Conservation (phyloP, 164 flowering plant species). For the Macadamia tetraphylla region DNA sequence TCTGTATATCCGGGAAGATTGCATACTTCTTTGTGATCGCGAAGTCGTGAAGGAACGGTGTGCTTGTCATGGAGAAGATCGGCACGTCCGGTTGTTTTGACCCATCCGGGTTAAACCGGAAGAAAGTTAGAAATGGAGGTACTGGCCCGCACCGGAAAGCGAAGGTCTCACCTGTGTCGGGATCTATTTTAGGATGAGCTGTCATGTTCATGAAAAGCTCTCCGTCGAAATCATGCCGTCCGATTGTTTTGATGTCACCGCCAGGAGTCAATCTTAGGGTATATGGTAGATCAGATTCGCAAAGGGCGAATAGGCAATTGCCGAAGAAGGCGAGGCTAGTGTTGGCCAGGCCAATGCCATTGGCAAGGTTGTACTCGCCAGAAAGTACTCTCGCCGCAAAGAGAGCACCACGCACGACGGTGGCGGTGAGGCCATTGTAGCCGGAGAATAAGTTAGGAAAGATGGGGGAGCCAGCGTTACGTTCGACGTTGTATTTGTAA, state of each 20-base stretch:
- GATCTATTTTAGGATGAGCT: slow-evolving; percentile 76
- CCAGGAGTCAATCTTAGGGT: slow-evolving; percentile 29
- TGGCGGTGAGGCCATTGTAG: slow-evolving; percentile 44
- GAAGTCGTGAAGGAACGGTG: slow-evolving; percentile 73
- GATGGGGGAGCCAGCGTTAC: slow-evolving; percentile 34
- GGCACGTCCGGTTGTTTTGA: slow-evolving; percentile 54
- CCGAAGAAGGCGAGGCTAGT: slow-evolving; percentile 61
- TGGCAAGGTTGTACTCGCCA: slow-evolving; percentile 45
- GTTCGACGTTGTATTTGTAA: slow-evolving; percentile 50
- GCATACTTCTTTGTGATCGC: slow-evolving; percentile 64
- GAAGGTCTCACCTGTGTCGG: slow-evolving; percentile 56
- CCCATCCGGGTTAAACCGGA: slow-evolving; percentile 42
- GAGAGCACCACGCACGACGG: slow-evolving; percentile 49
- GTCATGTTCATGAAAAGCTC: slow-evolving; percentile 60
- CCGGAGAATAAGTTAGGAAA: slow-evolving; percentile 60
- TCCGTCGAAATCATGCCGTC: slow-evolving; percentile 56
- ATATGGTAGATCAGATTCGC: slow-evolving; percentile 76
- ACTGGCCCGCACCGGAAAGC: slow-evolving; percentile 60
- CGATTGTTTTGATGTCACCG: slow-evolving; percentile 63
- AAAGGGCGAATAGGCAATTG: slow-evolving; percentile 48
- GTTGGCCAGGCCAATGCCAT: slow-evolving; percentile 69
- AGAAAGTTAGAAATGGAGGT: slow-evolving; percentile 61
- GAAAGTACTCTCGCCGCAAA: slow-evolving; percentile 35
- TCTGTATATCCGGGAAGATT: slow-evolving; percentile 41
- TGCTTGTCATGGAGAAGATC: slow-evolving; percentile 43